phyloP scores from a whole-genome alignment of 2,329 filamentous ascomycete species.

The Bisporella sp. region DNA sequence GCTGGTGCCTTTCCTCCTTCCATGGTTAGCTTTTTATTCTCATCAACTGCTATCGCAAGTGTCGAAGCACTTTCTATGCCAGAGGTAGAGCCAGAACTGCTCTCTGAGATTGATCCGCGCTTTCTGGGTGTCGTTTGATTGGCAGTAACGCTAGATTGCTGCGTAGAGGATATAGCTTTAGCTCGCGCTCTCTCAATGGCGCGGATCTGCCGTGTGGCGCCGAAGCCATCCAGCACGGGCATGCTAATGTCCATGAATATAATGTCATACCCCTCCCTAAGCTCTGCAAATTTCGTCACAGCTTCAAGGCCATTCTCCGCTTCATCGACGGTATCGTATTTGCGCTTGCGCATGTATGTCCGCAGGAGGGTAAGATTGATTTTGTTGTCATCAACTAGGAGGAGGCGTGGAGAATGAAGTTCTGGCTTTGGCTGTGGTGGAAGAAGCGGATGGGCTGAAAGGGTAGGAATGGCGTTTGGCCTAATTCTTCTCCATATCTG shows the following conservation, averaged over 20 bases:
- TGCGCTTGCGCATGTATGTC: slow-evolving; percentile 31
- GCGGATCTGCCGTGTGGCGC: slow-evolving; percentile 41
- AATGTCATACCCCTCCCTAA: slow-evolving; percentile 32
- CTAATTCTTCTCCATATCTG: neutral
- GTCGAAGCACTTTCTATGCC: neutral
- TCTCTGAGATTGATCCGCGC: no score
- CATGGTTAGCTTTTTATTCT: neutral
- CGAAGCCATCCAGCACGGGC: slow-evolving; percentile 47
- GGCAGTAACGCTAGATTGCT: neutral
- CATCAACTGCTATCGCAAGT: neutral
- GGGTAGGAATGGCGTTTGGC: neutral
- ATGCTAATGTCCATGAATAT: slow-evolving; percentile 45
- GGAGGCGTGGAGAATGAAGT: slow-evolving; percentile 15
- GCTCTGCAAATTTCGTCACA: slow-evolving; percentile 33
- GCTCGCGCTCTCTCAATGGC: slow-evolving; percentile 33
- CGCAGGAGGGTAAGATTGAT: slow-evolving; percentile 34
- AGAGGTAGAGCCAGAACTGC: no score
- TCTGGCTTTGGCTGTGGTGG: neutral
- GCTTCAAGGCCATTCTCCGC: slow-evolving; percentile 42
- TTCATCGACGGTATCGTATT: slow-evolving; percentile 32
- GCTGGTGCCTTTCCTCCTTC: slow-evolving; percentile 14
- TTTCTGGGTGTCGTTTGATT: no score
- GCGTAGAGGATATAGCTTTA: slow-evolving; percentile 16
- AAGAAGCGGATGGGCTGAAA: neutral
- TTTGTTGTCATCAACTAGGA: slow-evolving; percentile 36